These are phyloP conservation scores for Maudiozyma turicensis DNA, from an alignment of 805 yeast genomes.

Conservation along the genomic window DNA sequence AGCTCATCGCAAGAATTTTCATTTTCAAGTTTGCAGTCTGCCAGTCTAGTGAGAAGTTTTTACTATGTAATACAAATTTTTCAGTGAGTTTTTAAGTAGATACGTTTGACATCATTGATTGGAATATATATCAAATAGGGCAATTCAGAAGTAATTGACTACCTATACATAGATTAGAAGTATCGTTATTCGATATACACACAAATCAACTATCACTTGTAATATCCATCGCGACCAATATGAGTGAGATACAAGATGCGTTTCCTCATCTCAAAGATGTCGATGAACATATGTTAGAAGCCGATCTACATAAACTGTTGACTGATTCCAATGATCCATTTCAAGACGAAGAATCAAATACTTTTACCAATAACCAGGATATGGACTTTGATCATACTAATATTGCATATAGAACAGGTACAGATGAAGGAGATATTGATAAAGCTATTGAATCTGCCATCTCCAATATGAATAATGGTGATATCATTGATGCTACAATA, in stretches of 20 bases:
- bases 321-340: constrained; percentile 8
- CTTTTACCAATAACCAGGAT: constrained; percentile 2
- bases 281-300: background rate
- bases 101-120: no score
- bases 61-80: background rate
- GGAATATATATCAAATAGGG: no score
- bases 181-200: no score
- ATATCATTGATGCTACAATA: constrained; percentile 9
- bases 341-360: constrained; percentile 9
- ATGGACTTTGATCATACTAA: background rate
- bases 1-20: background rate
- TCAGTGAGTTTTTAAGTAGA: background rate
- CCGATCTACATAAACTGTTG: background rate
- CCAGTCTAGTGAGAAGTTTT: background rate
- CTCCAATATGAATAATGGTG: constrained; percentile 4
- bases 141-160: no score
- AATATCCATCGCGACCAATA: background rate
- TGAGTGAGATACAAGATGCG: background rate
- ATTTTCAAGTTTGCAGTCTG: background rate
- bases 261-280: background rate
- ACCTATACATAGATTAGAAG: no score
- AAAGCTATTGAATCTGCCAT: constrained; percentile 6
- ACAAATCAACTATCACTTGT: no score
- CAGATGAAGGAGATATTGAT: constrained; percentile 3
- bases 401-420: background rate